phyloP scores from a whole-genome alignment of 805 yeast species.

The Ogataea neopini region DNA sequence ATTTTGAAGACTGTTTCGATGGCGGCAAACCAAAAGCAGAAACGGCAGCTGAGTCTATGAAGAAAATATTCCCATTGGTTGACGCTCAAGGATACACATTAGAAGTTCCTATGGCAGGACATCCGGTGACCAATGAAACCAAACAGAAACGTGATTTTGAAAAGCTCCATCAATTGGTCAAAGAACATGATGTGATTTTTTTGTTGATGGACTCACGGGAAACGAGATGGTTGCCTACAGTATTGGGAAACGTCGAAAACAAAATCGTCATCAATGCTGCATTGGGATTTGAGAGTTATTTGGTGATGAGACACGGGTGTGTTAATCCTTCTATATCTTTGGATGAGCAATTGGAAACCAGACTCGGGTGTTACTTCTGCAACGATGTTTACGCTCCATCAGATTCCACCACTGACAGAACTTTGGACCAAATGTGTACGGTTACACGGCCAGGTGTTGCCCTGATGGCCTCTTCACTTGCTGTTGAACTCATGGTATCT shows the following conservation, averaged over 20 bases:
- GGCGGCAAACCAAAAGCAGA: constrained; percentile 79
- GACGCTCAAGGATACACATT: constrained; percentile 59
- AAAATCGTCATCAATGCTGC: constrained; percentile 91
- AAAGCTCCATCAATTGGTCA: constrained; percentile 51
- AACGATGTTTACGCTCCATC: constrained; percentile 94
- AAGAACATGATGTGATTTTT: constrained; percentile 73
- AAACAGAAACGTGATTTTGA: constrained; percentile 54
- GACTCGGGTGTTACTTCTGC: constrained; percentile 93
- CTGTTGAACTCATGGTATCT: constrained; percentile 80
- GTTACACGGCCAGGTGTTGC: constrained; percentile 98
- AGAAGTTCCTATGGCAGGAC: constrained; percentile 97
- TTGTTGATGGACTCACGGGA: constrained; percentile 93
- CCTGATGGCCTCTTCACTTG: constrained; percentile 77
- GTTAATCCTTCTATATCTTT: constrained; percentile 24
- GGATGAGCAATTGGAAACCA: constrained; percentile 32
- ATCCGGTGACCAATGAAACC: constrained; percentile 63
- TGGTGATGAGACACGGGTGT: constrained; percentile 92
- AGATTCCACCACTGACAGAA: constrained; percentile 82
- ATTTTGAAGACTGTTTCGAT: constrained; percentile 74
- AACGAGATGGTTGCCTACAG: constrained; percentile 96
- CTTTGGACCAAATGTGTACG: constrained; percentile 97
- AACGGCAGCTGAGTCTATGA: constrained; percentile 73
- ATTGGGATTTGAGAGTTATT: constrained; percentile 87
- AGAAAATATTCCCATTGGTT: constrained; percentile 77
- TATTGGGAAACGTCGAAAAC: constrained; percentile 62